Percentiles rank a stretch among this genome's conserved stretches.
These are phyloP conservation scores for Gardenia jasminoides DNA, from an alignment of 257 asterid species.

Conservation along the genomic window DNA sequence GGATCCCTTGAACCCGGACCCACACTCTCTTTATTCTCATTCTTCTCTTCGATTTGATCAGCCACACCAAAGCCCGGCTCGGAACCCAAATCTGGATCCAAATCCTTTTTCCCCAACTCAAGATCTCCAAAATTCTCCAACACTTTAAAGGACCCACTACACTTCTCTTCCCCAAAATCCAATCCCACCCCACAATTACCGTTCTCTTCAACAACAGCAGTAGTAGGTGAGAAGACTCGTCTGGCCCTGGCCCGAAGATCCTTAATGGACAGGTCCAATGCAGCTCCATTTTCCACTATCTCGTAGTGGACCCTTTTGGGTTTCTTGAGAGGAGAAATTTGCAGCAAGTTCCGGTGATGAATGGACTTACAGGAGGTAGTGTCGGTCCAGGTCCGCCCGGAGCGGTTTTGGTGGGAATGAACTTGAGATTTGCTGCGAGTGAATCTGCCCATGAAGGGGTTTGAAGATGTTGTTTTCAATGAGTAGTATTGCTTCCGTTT, in stretches of 20 bases:
- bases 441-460: constrained; percentile 22
- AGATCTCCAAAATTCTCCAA: background rate
- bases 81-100: constrained; percentile 13
- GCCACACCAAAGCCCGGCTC: constrained; percentile 5
- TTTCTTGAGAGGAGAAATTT: constrained; percentile 10
- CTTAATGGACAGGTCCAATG: constrained; percentile 28
- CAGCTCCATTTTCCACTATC: constrained; percentile 10
- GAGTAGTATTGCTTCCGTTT: constrained; percentile 23
- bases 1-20: background rate
- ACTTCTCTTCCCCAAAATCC: background rate
- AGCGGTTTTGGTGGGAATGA: constrained; percentile 32
- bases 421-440: constrained; percentile 56
- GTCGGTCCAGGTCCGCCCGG: constrained; percentile 36
- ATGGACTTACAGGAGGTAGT: background rate
- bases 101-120: background rate
- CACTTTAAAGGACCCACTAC: constrained; percentile 6
- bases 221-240: constrained; percentile 20
- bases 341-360: background rate
- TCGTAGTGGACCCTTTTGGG: constrained; percentile 4
- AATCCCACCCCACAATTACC: background rate
- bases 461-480: background rate
- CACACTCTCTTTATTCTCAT: background rate
- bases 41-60: constrained; percentile 6
- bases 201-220: constrained; percentile 13
- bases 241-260: constrained; percentile 47